Evolutionary conservation across 2,329 filamentous ascomycete genomes (phyloP).

Genomic region (Arthrinium puccinioides): DNA sequence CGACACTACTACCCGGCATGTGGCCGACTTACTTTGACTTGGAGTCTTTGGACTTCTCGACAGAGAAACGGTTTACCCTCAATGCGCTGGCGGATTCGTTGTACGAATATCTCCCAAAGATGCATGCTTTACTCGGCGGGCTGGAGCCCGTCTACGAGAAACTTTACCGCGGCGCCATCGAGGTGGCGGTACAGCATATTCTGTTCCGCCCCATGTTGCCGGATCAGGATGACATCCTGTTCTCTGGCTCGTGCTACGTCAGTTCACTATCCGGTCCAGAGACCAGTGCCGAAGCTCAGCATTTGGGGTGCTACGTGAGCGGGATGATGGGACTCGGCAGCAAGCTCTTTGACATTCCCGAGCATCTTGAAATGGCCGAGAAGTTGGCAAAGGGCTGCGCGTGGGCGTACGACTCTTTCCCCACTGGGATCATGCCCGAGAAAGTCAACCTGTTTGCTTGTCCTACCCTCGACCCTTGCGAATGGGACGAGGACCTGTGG

Average conservation of each 20-base stretch:
- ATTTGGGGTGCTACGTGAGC: constrained; percentile 40
- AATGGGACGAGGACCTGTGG: not conserved
- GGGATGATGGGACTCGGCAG: constrained; percentile 40
- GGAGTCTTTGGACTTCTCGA: constrained; percentile 36
- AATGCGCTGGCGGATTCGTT: constrained; percentile 48
- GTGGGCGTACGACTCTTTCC: constrained; percentile 49
- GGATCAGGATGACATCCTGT: constrained; percentile 53
- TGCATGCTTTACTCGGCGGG: constrained; percentile 60
- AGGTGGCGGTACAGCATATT: constrained; percentile 52
- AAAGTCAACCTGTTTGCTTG: constrained; percentile 25
- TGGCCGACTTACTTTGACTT: constrained; percentile 63
- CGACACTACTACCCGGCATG: constrained; percentile 66
- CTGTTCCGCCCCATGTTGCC: constrained; percentile 65
- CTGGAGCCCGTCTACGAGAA: constrained; percentile 50
- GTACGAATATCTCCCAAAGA: constrained; percentile 56
- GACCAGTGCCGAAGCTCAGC: constrained; percentile 17
- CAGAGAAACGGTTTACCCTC: constrained; percentile 37
- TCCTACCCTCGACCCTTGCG: not conserved
- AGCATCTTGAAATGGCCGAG: constrained; percentile 38
- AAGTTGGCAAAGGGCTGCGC: constrained; percentile 47
- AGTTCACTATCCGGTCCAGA: not conserved
- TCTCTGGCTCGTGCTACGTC: constrained; percentile 23
- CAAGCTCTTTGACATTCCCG: constrained; percentile 34
- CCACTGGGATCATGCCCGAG: constrained; percentile 53
- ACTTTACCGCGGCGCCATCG: constrained; percentile 57